Percentiles rank a stretch among this genome's conserved stretches.
phyloP scores from a whole-genome alignment of 139 green algal genomes.

The Raphidocelis subcapitata region DNA sequence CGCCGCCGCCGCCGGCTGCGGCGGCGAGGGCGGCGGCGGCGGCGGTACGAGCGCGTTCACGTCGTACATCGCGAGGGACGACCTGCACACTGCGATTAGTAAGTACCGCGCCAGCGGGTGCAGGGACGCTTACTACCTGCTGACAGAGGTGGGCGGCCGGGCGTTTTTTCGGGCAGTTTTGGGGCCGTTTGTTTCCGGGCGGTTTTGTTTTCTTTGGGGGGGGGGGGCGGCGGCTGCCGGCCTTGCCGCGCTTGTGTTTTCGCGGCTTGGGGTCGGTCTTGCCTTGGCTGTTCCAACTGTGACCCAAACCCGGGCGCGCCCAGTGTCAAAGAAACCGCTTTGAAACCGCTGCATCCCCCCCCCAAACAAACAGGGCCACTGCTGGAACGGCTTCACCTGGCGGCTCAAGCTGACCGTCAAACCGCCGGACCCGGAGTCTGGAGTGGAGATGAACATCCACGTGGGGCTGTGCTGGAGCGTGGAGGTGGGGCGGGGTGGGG shows the following conservation, averaged over 20 bases:
- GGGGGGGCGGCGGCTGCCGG: too few relatives aligned
- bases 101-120: conserved; percentile 30
- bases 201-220: too few relatives aligned
- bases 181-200: too few relatives aligned
- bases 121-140: conserved; percentile 25
- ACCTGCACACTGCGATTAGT: conserved; percentile 29
- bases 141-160: too few relatives aligned
- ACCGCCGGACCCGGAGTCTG: conserved; percentile 4
- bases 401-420: conserved; percentile 32
- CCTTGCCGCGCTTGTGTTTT: too few relatives aligned
- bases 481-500: not conserved
- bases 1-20: not conserved
- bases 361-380: too few relatives aligned
- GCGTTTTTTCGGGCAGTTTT: too few relatives aligned
- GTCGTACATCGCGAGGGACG: conserved; percentile 14
- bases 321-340: too few relatives aligned
- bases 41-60: conserved; percentile 19
- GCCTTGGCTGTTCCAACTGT: too few relatives aligned
- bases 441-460: conserved; percentile 30
- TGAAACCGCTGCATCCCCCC: too few relatives aligned
- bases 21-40: not conserved
- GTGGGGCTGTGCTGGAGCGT: conserved; percentile 31
- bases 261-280: too few relatives aligned
- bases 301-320: too few relatives aligned
- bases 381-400: conserved; percentile 30